Evolutionary conservation across 805 yeast species (phyloP).

Genomic region (Suhomyces vadensis): DNA sequence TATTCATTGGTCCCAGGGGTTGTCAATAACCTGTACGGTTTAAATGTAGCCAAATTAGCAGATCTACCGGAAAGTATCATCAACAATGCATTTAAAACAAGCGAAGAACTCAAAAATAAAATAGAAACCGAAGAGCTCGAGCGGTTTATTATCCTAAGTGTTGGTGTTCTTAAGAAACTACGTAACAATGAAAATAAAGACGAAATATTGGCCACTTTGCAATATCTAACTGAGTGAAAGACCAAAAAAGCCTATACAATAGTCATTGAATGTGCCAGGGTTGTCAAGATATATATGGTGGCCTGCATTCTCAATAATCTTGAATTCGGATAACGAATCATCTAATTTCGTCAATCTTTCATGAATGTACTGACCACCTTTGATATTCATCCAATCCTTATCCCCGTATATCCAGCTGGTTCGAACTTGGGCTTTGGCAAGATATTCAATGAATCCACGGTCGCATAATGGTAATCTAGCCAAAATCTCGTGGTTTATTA

Average conservation of each 20-base stretch:
- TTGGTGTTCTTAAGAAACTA: background rate
- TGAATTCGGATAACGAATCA: slow-evolving; percentile 20
- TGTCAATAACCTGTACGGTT: slow-evolving; percentile 67
- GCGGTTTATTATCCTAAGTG: background rate
- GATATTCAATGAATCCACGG: slow-evolving; percentile 35
- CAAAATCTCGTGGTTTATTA: slow-evolving; percentile 41
- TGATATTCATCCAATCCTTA: slow-evolving; percentile 45
- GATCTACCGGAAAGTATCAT: slow-evolving; percentile 53
- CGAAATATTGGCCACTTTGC: background rate
- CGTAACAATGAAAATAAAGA: background rate
- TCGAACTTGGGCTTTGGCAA: slow-evolving; percentile 23
- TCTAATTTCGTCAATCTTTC: slow-evolving; percentile 22
- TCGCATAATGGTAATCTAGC: slow-evolving; percentile 42
- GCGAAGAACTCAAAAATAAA: slow-evolving; percentile 31
- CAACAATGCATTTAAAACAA: slow-evolving; percentile 41
- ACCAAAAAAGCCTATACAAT: slow-evolving; percentile 24
- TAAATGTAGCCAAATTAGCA: slow-evolving; percentile 82
- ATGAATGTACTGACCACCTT: slow-evolving; percentile 38
- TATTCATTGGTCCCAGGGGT: slow-evolving; percentile 41
- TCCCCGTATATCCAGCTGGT: slow-evolving; percentile 43
- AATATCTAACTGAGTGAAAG: no score
- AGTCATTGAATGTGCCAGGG: slow-evolving; percentile 31
- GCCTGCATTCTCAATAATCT: slow-evolving; percentile 37
- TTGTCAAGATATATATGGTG: slow-evolving; percentile 46
- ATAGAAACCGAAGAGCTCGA: slow-evolving; percentile 22